phyloP scores from a whole-genome alignment of 257 asterid species.

The Petunia axillaris region DNA sequence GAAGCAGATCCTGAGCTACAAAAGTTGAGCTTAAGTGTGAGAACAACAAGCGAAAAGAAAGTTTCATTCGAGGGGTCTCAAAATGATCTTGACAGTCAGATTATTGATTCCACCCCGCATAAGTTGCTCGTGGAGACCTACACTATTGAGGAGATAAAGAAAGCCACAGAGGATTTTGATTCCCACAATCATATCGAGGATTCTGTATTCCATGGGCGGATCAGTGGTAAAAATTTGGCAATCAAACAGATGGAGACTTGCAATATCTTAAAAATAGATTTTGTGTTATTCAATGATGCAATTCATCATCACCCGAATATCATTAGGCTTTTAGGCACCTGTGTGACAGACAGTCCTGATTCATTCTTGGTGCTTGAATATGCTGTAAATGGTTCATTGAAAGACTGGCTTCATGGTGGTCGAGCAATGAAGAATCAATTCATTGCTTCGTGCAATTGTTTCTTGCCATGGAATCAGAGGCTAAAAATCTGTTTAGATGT shows the following conservation, averaged over 20 bases:
- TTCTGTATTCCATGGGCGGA: conserved; percentile 73
- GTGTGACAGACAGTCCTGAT: conserved; percentile 48
- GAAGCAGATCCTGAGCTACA: conserved; percentile 57
- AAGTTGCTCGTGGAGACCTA: conserved; percentile 54
- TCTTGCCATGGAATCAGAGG: conserved; percentile 78
- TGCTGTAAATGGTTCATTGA: conserved; percentile 71
- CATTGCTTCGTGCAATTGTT: conserved; percentile 78
- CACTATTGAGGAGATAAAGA: conserved; percentile 65
- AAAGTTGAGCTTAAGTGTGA: conserved; percentile 63
- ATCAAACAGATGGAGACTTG: conserved; percentile 48
- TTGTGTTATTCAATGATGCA: conserved; percentile 44
- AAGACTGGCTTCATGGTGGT: conserved; percentile 93
- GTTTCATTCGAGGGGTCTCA: conserved; percentile 79
- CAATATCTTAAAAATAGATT: conserved; percentile 45
- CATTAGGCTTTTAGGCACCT: conserved; percentile 58
- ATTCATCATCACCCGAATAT: conserved; percentile 61
- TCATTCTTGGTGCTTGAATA: conserved; percentile 66
- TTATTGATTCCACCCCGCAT: conserved; percentile 44
- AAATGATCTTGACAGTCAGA: conserved; percentile 50
- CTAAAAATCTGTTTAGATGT: conserved; percentile 65
- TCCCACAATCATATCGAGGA: conserved; percentile 56
- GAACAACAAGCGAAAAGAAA: conserved; percentile 75
- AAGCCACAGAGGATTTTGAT: conserved; percentile 68
- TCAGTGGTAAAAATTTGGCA: conserved; percentile 64
- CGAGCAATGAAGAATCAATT: conserved; percentile 87